Base-by-base conservation (phyloP, 257 asterid species). In the Sherardia arvensis region DNA sequence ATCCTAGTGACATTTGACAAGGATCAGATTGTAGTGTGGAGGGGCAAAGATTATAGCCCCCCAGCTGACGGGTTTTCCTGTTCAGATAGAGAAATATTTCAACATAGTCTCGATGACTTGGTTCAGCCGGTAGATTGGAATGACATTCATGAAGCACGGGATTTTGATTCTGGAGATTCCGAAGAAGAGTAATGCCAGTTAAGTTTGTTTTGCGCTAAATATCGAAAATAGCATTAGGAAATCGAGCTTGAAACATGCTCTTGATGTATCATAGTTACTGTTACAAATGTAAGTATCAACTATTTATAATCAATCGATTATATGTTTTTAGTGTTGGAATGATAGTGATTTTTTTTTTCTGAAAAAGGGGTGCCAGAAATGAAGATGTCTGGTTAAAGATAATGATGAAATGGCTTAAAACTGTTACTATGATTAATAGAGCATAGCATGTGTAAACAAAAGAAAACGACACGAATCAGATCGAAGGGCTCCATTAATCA, bases 21-120 rank as follows among this genome's bases (percentile, higher is more conserved):
- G 85, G 99, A 92, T 71, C 97, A 89, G 85, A 80, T 89, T 18
- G 88, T 92, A 49, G 69, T 87, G 21, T 92, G 99, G 99, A 84
- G 94, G 81, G 99, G 96, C 40, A 71, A 77, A 66, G 78, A 84
- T 81, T 89, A 84, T 61, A 77, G 74, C 54, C 90, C 96, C 7
- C 30, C 64, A 7, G 77, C 74, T 54, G 95, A 84, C 1, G 95
- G 87, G 26, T 82, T 77, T 72, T 92, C 84, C 55, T 84, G 77
- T 23, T 64, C 57, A 0, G 93, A 78, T 51, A 81, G 89, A 79
- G 95, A 87, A 66, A 25, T 72, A 27, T 85, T 73, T 47, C 79
- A 80, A 23, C 74, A 77, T 67, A 58, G 74, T 28, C 66, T 64
- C 5, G 65, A 69, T 38, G 78, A 76, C 55, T 14, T 47, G 65